These are phyloP conservation scores for Mucor indicus DNA, from an alignment of 371 early-diverging fungal genomes.

Conservation along the genomic window DNA sequence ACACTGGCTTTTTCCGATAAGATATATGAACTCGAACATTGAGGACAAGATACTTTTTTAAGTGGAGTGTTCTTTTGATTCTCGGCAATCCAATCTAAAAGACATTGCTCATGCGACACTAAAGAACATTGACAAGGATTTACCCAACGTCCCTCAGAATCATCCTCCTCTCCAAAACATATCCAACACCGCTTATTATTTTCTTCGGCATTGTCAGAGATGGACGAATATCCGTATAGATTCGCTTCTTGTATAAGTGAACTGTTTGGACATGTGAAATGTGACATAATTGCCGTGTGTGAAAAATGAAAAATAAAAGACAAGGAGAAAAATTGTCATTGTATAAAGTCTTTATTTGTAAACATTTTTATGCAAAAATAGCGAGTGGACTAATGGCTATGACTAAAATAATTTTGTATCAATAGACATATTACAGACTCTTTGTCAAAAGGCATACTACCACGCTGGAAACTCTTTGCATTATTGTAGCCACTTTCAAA, in stretches of 20 bases:
- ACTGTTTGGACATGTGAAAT: constrained; percentile 29
- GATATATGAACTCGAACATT: constrained; percentile 58
- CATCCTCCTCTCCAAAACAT: constrained; percentile 57
- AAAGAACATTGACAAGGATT: constrained; percentile 67
- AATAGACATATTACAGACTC: too few species aligned
- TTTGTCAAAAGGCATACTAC: too few species aligned
- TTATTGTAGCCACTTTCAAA: too few species aligned
- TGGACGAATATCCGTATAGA: constrained; percentile 21
- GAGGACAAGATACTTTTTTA: constrained; percentile 63
- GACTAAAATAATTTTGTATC: too few species aligned
- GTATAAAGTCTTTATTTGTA: too few species aligned
- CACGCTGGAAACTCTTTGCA: too few species aligned
- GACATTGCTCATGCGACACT: constrained; percentile 63
- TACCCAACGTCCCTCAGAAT: constrained; percentile 58
- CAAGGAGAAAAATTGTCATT: too few species aligned
- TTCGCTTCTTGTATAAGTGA: constrained; percentile 27
- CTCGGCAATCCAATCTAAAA: constrained; percentile 68
- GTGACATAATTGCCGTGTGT: constrained; percentile 31
- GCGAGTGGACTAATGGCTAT: too few species aligned
- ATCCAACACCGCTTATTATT: constrained; percentile 45
- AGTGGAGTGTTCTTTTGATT: constrained; percentile 52
- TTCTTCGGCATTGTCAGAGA: background rate
- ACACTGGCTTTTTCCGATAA: constrained; percentile 51
- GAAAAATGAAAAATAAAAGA: too few species aligned
- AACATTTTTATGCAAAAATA: too few species aligned